Evolutionary conservation across 345 rosid genomes (phyloP), one percentile per base, ranked within the genome.

Genomic region (Gynandropsis gynandra): DNA sequence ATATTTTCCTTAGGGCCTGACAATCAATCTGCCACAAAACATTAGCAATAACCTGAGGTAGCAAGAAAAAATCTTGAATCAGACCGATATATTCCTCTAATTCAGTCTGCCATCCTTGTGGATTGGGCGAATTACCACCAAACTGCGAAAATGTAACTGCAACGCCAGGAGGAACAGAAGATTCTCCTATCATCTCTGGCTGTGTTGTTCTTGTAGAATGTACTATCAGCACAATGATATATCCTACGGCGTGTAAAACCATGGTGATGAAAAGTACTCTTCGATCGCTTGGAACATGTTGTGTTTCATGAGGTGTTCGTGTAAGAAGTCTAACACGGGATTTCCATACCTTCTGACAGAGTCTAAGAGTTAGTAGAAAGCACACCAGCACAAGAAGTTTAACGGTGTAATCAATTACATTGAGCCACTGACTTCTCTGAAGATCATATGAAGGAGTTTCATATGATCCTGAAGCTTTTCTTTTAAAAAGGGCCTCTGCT

Each of bases 61-160:
- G 85, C 71, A 89, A 76, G 78, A 80, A 89, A 50, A 85, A 76
- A 56, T 89, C 97, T 65, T 89, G 97, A 56, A 71, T 75, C 34
- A 89, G 85, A 66, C 97, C 97, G 9, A 79, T 61, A 51, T 85
- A 85, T 74, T 89, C 97, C 72, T 79, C 82, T 16, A 87, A 74
- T 64, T 85, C 73, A 10, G 76, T 76, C 65, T 71, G 74, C 95
- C 95, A 89, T 52, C 66, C 68, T 5, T 37, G 67, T 2, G 42
- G 49, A 1, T 37, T 50, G 9, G 51, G 21, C 16, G 34, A 0
- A 7, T 50, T 42, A 33, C 32, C 7, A 47, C 34, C 58, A 40
- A 9, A 24, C 5, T 24, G 4, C 5, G 29, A 2, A 24, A 24
- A 2, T 24, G 4, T 24, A 24, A 24, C 29, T 24, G 29, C 4